phyloP scores from a whole-genome alignment of 345 rosid species.

The Gynandropsis gynandra region DNA sequence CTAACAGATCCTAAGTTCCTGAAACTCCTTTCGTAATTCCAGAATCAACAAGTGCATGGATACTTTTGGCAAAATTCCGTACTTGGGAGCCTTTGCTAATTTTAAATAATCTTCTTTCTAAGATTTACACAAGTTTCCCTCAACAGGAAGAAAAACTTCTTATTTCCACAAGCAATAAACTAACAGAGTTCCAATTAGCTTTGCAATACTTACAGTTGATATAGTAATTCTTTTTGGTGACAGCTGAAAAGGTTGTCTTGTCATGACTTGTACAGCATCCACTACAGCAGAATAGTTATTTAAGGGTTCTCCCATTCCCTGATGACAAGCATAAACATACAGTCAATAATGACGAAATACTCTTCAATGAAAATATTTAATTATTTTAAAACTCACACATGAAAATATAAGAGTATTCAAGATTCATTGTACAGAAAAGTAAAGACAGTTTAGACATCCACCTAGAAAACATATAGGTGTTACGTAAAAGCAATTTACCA shows the following conservation, averaged over 20 bases:
- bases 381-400: background rate
- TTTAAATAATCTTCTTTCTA: background rate
- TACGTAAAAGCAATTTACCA: constrained; percentile 40
- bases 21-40: background rate
- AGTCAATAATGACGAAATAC: constrained; percentile 2
- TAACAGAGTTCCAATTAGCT: background rate
- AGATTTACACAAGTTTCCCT: background rate
- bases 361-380: constrained; percentile 1
- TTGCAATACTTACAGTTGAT: constrained; percentile 58
- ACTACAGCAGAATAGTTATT: constrained; percentile 82
- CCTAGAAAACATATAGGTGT: background rate
- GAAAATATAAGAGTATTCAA: background rate
- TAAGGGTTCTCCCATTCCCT: constrained; percentile 99
- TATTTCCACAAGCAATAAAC: no score
- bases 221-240: constrained; percentile 84
- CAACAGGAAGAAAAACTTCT: background rate
- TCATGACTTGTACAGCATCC: constrained; percentile 74
- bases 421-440: background rate
- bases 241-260: constrained; percentile 68
- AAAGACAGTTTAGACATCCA: background rate
- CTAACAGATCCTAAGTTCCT: background rate
- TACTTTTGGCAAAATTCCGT: background rate
- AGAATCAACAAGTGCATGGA: background rate
- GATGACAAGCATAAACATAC: constrained; percentile 24
- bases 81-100: background rate